Percentiles rank a stretch among this genome's conserved stretches.
phyloP scores from a whole-genome alignment of 306 rosid genomes.

The Vigna unguiculata region DNA sequence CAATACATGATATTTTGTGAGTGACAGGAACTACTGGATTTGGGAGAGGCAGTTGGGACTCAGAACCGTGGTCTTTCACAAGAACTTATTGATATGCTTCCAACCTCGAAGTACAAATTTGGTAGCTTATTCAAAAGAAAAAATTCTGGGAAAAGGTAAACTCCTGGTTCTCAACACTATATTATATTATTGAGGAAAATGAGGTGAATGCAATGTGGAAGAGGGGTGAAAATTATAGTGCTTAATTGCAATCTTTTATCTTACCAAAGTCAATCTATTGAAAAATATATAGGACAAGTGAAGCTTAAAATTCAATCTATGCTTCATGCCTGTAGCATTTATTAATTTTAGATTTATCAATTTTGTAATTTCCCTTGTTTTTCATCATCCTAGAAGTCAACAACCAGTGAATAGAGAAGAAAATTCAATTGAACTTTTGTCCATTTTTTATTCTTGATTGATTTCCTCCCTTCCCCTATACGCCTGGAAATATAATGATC shows the following conservation, averaged over 20 bases:
- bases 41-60: conserved; percentile 91
- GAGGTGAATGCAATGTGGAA: conserved; percentile 17
- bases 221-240: neutral
- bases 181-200: neutral
- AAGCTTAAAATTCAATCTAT: neutral
- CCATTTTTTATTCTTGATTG: neutral
- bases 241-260: neutral
- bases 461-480: neutral
- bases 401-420: neutral
- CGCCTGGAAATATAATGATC: conserved; percentile 17
- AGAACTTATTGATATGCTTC: conserved; percentile 83
- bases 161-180: conserved; percentile 16
- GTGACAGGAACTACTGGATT: conserved; percentile 78
- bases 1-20: conserved; percentile 32
- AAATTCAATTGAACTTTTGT: neutral
- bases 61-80: conserved; percentile 85
- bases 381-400: neutral
- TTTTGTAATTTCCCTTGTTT: neutral
- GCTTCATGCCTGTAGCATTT: conserved; percentile 10
- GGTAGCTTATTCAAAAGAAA: conserved; percentile 77
- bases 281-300: neutral
- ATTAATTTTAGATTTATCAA: conserved; percentile 15
- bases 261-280: neutral
- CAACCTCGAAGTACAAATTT: conserved; percentile 72
- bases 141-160: conserved; percentile 73